These are phyloP conservation scores for Leccinum huronense DNA, from an alignment of 1,284 basidiomycete genomes.

Conservation along the genomic window DNA sequence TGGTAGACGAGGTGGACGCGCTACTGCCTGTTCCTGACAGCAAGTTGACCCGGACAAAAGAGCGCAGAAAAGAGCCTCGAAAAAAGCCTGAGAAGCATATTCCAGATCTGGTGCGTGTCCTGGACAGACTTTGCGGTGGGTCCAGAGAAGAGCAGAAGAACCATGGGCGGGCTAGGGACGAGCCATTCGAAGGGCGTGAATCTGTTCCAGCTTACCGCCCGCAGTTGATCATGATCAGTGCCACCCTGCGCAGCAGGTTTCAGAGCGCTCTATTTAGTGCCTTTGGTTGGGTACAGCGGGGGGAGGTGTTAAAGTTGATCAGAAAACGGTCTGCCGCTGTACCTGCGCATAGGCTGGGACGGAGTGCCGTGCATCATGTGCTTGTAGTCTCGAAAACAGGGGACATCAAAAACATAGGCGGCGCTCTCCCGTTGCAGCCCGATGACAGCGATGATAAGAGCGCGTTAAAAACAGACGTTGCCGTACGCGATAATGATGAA, in stretches of 20 bases:
- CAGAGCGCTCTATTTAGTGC: slow-evolving; percentile 48
- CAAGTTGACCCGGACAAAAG: slow-evolving; percentile 32
- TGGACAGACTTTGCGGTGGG: slow-evolving; percentile 52
- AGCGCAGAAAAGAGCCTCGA: slow-evolving; percentile 30
- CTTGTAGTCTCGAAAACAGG: slow-evolving; percentile 57
- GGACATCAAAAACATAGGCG: slow-evolving; percentile 49
- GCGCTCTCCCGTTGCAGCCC: slow-evolving; percentile 24
- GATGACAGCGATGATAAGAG: neutral
- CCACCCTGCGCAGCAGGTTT: slow-evolving; percentile 60
- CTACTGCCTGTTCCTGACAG: slow-evolving; percentile 51
- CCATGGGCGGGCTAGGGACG: slow-evolving; percentile 4
- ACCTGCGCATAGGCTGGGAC: slow-evolving; percentile 26
- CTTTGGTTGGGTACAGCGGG: slow-evolving; percentile 54
- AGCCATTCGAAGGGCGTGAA: slow-evolving; percentile 6
- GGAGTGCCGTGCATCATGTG: slow-evolving; percentile 53
- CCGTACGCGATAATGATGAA: slow-evolving; percentile 16
- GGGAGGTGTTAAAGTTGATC: slow-evolving; percentile 47
- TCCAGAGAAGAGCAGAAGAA: slow-evolving; percentile 6
- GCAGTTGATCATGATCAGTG: slow-evolving; percentile 67
- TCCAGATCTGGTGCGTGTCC: slow-evolving; percentile 55
- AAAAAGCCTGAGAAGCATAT: slow-evolving; percentile 50
- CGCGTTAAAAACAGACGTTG: neutral
- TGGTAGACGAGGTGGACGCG: slow-evolving; percentile 75
- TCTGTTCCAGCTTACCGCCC: slow-evolving; percentile 37
- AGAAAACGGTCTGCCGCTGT: slow-evolving; percentile 30